Evolutionary conservation across 495 filamentous ascomycete genomes (phyloP), one percentile per base, ranked within the genome.

Genomic region (Astrothelium macrocarpum): DNA sequence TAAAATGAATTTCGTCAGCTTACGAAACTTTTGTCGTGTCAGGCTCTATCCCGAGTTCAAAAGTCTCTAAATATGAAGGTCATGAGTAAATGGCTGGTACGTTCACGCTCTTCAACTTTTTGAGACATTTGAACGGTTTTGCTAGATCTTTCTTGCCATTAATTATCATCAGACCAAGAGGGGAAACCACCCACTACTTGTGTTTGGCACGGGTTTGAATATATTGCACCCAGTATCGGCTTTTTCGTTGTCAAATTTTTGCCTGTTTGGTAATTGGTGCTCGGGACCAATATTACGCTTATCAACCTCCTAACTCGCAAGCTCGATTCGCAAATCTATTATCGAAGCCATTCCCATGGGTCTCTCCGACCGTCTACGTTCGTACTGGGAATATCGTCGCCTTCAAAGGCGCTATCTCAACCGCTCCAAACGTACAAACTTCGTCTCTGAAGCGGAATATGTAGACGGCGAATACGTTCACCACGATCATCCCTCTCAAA

Each of bases 381-480:
- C 70, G 81, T 82, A 87, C 78, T 80, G 91, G 67, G 90, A 96
- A 80, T 84, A 96, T 70, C 94, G 91, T 80, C 89, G 90, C 32
- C 85, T 97, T 65, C 91, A 97, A 77, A 87, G 96, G 76, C 85
- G 90, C 56, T 97, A 97, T 79, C 92, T 90, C 36, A 87, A 85
- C 69, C 87, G 90, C 73, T 88, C 89, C 68, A 86, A 90, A 66
- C 90, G 91, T 77, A 90, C 84, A 62, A 91, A 87, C 64, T 95
- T 95, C 76, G 84, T 87, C 73, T 87, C 84, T 64, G 90, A 90
- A 68, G 92, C 90, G 25, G 82, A 86, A 71, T 97, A 97, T 73
- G 87, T 96, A 68, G 88, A 95, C 73, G 90, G 90, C 73, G 92
- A 97, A 77, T 97, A 94, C 78, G 81, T 95, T 71, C 91, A 87